A percentile compares a stretch with the other conserved stretches of the same genome.
Conservation (phyloP, 331 rosid genomes). For the Saraca asoca region DNA sequence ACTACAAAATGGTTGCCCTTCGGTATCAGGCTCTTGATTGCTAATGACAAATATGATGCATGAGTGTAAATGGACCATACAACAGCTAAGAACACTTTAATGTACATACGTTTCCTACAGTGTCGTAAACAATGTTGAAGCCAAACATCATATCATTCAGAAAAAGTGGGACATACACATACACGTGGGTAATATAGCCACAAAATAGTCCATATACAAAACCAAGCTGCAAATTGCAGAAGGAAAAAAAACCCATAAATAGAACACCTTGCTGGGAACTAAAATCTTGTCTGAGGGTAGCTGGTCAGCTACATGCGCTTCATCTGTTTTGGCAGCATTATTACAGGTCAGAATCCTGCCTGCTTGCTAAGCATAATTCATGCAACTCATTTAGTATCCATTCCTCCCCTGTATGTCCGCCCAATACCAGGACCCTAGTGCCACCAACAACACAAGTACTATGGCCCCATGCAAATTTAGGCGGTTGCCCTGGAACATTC, state of each 20-base stretch:
- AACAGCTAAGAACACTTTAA: constrained; percentile 19
- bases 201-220: constrained; percentile 29
- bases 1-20: too few species aligned
- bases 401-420: constrained; percentile 96
- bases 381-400: constrained; percentile 97
- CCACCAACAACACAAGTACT: constrained; percentile 98
- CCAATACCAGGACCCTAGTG: constrained; percentile 86
- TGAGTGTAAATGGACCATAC: not conserved
- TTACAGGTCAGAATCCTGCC: constrained; percentile 69
- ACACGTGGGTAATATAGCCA: constrained; percentile 27
- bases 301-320: not conserved
- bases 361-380: constrained; percentile 87
- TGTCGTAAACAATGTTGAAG: constrained; percentile 2
- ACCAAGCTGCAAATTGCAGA: constrained; percentile 32
- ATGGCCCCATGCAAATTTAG: constrained; percentile 98
- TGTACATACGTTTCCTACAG: constrained; percentile 28
- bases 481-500: constrained; percentile 91
- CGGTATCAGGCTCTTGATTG: too few species aligned
- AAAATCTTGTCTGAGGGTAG: constrained; percentile 33
- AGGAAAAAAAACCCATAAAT: constrained; percentile 28
- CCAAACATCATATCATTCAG: constrained; percentile 2
- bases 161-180: constrained; percentile 20
- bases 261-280: constrained; percentile 25
- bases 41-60: too few species aligned
- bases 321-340: constrained; percentile 1